These are phyloP conservation scores for Pezicula radicicola DNA, from an alignment of 2,329 filamentous ascomycete genomes.

Conservation along the genomic window DNA sequence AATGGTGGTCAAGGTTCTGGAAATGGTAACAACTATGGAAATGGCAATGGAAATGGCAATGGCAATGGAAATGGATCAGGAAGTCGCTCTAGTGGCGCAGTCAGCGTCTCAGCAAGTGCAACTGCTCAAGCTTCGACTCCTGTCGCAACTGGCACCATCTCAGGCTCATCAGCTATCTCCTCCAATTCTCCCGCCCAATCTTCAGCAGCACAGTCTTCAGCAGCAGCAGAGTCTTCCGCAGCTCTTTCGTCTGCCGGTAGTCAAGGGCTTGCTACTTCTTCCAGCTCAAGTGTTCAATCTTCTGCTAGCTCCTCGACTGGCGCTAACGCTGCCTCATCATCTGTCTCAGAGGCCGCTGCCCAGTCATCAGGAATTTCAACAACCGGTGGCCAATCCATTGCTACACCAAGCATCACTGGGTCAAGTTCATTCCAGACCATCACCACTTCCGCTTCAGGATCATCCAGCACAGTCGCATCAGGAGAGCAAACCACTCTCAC, in stretches of 20 bases:
- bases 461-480: not conserved
- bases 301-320: too few relatives aligned
- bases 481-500: slow-evolving; percentile 31
- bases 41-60: too few relatives aligned
- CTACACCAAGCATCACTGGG: too few relatives aligned
- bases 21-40: too few relatives aligned
- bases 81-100: not conserved
- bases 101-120: not conserved
- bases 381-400: too few relatives aligned
- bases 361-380: too few relatives aligned
- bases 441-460: slow-evolving; percentile 1
- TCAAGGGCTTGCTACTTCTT: not conserved
- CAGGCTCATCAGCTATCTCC: not conserved
- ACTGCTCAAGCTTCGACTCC: too few relatives aligned
- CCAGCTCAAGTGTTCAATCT: too few relatives aligned
- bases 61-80: not conserved
- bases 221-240: not conserved
- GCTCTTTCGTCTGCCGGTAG: not conserved
- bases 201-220: not conserved
- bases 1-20: too few relatives aligned
- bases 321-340: too few relatives aligned
- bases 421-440: not conserved
- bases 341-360: too few relatives aligned
- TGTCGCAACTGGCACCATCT: not conserved
- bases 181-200: not conserved